A percentile compares a stretch with the other conserved stretches of the same genome.
These are phyloP conservation scores for Mortierella sp. DNA, from an alignment of 371 early-diverging fungal species.

Conservation along the genomic window DNA sequence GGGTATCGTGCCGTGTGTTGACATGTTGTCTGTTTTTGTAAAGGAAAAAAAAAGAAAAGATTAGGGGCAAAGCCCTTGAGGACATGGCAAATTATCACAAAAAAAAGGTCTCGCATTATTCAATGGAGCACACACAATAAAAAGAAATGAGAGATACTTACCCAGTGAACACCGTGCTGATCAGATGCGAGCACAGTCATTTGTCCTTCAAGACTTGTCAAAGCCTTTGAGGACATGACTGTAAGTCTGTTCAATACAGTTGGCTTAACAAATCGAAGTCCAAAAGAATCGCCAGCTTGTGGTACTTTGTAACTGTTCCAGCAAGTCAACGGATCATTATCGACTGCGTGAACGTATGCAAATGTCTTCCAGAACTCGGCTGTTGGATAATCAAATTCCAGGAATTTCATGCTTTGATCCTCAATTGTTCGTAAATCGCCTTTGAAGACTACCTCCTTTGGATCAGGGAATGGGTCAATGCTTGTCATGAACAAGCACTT, in stretches of 20 bases:
- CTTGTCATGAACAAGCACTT: slow-evolving; percentile 70
- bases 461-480: slow-evolving; percentile 65
- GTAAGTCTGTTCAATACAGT: slow-evolving; percentile 20
- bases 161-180: slow-evolving; percentile 18
- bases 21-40: slow-evolving; percentile 26
- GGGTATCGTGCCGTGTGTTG: slow-evolving; percentile 36
- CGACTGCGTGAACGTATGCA: slow-evolving; percentile 67
- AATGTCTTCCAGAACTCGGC: slow-evolving; percentile 59
- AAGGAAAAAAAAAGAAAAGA: neutral
- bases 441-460: slow-evolving; percentile 58
- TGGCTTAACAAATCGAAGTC: slow-evolving; percentile 62
- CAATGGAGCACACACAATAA: neutral
- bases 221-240: slow-evolving; percentile 23
- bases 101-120: neutral
- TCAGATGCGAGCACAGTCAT: slow-evolving; percentile 33
- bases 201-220: slow-evolving; percentile 25
- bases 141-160: neutral
- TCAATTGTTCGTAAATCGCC: slow-evolving; percentile 58
- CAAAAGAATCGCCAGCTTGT: slow-evolving; percentile 65
- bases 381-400: slow-evolving; percentile 55
- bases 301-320: slow-evolving; percentile 70
- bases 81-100: too few relatives aligned
- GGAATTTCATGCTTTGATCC: slow-evolving; percentile 56
- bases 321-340: slow-evolving; percentile 65
- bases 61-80: too few relatives aligned